These are phyloP conservation scores for Leucocoprinus birnbaumii DNA, from an alignment of 768 basidiomycete species.

Conservation along the genomic window DNA sequence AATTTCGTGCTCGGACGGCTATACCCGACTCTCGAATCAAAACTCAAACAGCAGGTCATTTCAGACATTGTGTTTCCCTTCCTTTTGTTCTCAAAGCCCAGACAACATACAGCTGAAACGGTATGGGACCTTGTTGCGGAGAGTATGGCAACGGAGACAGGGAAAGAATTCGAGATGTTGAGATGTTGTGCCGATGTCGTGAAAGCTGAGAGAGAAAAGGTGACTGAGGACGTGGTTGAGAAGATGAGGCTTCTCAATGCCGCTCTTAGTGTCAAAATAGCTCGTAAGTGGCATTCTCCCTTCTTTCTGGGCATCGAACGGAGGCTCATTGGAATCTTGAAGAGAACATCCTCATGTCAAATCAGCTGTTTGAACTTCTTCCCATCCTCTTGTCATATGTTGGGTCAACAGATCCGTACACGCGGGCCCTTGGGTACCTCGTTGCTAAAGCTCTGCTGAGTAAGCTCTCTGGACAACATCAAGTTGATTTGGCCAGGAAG, in stretches of 20 bases:
- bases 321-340: background rate
- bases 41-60: slow-evolving; percentile 34
- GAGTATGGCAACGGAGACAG: slow-evolving; percentile 15
- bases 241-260: slow-evolving; percentile 53
- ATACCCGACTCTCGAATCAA: slow-evolving; percentile 22
- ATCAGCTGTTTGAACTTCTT: slow-evolving; percentile 39
- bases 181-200: slow-evolving; percentile 51
- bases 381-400: slow-evolving; percentile 50
- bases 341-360: slow-evolving; percentile 67
- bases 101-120: slow-evolving; percentile 60
- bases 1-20: slow-evolving; percentile 54
- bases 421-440: slow-evolving; percentile 57
- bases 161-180: slow-evolving; percentile 42
- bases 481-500: slow-evolving; percentile 49
- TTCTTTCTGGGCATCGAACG: background rate
- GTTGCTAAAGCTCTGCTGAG: slow-evolving; percentile 59
- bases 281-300: slow-evolving; percentile 42
- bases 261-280: slow-evolving; percentile 56
- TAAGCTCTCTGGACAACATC: slow-evolving; percentile 54
- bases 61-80: slow-evolving; percentile 66
- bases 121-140: slow-evolving; percentile 71
- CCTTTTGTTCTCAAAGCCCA: slow-evolving; percentile 69
- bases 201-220: slow-evolving; percentile 27
- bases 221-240: slow-evolving; percentile 30
- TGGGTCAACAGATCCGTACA: slow-evolving; percentile 44